phyloP scores from a whole-genome alignment of 1,284 basidiomycete genomes.

The Apiotrichum montevideense region DNA sequence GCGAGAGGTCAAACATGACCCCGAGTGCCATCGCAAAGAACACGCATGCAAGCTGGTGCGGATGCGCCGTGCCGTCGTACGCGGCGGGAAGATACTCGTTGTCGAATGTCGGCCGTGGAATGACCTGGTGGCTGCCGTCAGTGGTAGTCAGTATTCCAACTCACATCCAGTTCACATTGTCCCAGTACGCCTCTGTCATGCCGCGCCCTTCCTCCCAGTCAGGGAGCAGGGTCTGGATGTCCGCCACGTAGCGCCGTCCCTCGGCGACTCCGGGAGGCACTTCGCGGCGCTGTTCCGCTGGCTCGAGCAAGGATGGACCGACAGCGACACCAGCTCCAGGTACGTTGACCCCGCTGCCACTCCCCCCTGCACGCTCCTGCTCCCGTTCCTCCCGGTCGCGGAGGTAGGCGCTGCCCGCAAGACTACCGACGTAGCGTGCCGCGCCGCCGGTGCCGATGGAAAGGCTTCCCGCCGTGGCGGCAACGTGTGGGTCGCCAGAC shows the following conservation, averaged over 20 bases:
- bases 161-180: constrained; percentile 47
- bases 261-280: not conserved
- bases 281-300: not conserved
- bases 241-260: not conserved
- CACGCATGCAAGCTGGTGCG: constrained; percentile 44
- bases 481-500: not conserved
- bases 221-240: constrained; percentile 22
- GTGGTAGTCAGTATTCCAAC: constrained; percentile 1
- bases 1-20: constrained; percentile 38
- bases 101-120: constrained; percentile 39
- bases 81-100: constrained; percentile 38
- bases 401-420: constrained; percentile 28
- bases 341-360: too few relatives aligned
- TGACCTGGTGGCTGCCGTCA: constrained; percentile 25
- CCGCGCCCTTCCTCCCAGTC: constrained; percentile 39
- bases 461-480: constrained; percentile 25
- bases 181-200: constrained; percentile 40
- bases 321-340: too few relatives aligned
- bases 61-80: constrained; percentile 32
- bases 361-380: too few relatives aligned
- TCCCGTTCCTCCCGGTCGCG: constrained; percentile 15
- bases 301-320: not conserved
- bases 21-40: constrained; percentile 44
- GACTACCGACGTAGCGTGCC: constrained; percentile 39
- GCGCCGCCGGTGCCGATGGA: constrained; percentile 34